These are phyloP conservation scores for Oehlia diaphana DNA, from an alignment of 192 early-diverging fungal genomes.

Conservation along the genomic window DNA sequence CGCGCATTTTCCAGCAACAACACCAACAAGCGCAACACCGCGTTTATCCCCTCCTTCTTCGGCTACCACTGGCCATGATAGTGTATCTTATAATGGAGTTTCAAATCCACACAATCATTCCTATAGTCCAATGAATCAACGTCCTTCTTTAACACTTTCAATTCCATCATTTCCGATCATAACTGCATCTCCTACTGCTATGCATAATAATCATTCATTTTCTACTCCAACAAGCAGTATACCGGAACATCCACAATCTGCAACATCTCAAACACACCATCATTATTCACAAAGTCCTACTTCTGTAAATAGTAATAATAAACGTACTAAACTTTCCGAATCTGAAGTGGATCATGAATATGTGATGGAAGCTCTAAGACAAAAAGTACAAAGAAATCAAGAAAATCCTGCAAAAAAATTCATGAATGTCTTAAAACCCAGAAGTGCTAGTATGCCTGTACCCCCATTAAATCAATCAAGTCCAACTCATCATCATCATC, in stretches of 20 bases:
- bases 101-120: slow-evolving; percentile 23
- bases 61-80: slow-evolving; percentile 8
- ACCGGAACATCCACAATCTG: slow-evolving; percentile 17
- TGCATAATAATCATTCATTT: slow-evolving; percentile 21
- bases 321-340: slow-evolving; percentile 33
- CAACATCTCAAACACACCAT: slow-evolving; percentile 16
- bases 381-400: slow-evolving; percentile 41
- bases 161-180: slow-evolving; percentile 30
- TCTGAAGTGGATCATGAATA: slow-evolving; percentile 46
- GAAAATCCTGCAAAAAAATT: slow-evolving; percentile 32
- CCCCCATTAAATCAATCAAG: background rate
- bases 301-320: background rate
- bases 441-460: slow-evolving; percentile 24
- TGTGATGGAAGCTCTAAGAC: slow-evolving; percentile 46
- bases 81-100: slow-evolving; percentile 17
- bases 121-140: slow-evolving; percentile 3
- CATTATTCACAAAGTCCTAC: slow-evolving; percentile 32
- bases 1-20: slow-evolving; percentile 22
- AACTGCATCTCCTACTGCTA: slow-evolving; percentile 15
- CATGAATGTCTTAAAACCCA: slow-evolving; percentile 28
- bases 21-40: slow-evolving; percentile 24
- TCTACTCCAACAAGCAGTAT: slow-evolving; percentile 21
- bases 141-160: slow-evolving; percentile 23
- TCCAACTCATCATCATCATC: slow-evolving; percentile 16
- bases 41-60: slow-evolving; percentile 29